phyloP scores from a whole-genome alignment of 768 basidiomycete genomes.

The Leccinum rimulosum region DNA sequence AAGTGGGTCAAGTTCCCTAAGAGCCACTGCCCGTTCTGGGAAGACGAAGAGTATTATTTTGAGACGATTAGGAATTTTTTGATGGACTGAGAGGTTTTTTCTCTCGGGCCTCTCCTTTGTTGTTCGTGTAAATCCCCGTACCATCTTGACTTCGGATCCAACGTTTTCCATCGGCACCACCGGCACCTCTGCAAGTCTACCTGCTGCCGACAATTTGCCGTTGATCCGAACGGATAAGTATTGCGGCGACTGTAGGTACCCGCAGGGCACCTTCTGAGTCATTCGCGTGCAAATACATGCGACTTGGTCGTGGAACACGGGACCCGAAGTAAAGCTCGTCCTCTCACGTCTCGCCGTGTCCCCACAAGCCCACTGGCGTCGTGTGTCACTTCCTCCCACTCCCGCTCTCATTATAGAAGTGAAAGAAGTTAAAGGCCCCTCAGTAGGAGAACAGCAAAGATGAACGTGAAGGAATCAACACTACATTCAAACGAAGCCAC shows the following conservation, averaged over 20 bases:
- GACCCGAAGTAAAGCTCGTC: background rate
- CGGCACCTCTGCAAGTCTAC: background rate
- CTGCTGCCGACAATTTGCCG: background rate
- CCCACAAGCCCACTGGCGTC: background rate
- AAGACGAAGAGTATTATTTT: conserved; percentile 24
- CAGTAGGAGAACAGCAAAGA: background rate
- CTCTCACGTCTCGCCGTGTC: background rate
- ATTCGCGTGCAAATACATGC: background rate
- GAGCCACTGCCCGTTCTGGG: conserved; percentile 24
- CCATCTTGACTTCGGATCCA: background rate
- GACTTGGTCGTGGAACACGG: background rate
- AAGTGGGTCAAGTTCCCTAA: conserved; percentile 35
- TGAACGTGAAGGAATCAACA: background rate
- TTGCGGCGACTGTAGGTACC: background rate
- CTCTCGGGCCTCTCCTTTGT: background rate
- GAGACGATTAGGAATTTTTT: conserved; percentile 14
- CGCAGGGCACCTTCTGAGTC: background rate
- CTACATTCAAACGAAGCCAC: background rate
- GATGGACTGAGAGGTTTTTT: background rate
- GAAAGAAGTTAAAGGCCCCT: background rate
- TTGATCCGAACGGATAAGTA: background rate
- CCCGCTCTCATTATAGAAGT: background rate
- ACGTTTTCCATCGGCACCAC: background rate
- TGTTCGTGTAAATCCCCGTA: background rate
- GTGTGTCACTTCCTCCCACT: background rate